Base-by-base conservation (phyloP, 495 filamentous ascomycete genomes). In the Penicillium egyptiacum region DNA sequence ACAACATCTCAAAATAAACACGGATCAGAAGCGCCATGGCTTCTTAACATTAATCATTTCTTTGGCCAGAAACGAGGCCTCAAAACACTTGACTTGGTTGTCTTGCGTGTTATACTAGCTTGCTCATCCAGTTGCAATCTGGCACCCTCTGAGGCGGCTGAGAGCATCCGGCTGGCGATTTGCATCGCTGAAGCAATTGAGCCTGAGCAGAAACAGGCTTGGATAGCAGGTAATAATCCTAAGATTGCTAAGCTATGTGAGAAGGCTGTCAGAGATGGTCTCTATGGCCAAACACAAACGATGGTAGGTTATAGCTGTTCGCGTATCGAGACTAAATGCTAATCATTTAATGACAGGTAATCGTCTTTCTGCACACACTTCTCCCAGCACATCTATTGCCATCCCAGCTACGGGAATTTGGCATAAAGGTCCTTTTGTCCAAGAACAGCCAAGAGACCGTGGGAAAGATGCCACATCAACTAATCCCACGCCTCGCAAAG, bases 1-100 rank as follows among this genome's bases (percentile, higher is more conserved):
- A 30, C 31, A 17, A 28, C 41, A 6, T 17, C 50, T 11, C 33
- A 51, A 16, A 40, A 56, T 12, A 55, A 60, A 56, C 62, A 55
- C 41, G 58, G 55, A 52, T 31, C 57, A 56, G 50, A 59, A 19
- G 17, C 67, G 42, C 22, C 57, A 17, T 75, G 72, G 74, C 65
- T 79, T 33, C 61, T 72, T 10, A 74, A 66, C 44, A 75, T 79
- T 45, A 68, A 62, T 12, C 67, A 82, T 45, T 81, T 82, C 54
- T 83, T 83, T 41, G 75, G 74, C 5, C 60, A 73, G 1, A 81
- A 79, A 50, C 69, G 74, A 10, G 79, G 74, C 2, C 47, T 70
- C 10, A 86, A 85, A 54, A 86, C 80, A 1, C 60, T 86, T 14
- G 77, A 85, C 53, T 65, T 86, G 35, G 74, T 82, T 4, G 75